Percentiles rank a stretch among this genome's conserved stretches.
These are phyloP conservation scores for Claviceps arundinis DNA, from an alignment of 2,329 filamentous ascomycete species.

Conservation along the genomic window DNA sequence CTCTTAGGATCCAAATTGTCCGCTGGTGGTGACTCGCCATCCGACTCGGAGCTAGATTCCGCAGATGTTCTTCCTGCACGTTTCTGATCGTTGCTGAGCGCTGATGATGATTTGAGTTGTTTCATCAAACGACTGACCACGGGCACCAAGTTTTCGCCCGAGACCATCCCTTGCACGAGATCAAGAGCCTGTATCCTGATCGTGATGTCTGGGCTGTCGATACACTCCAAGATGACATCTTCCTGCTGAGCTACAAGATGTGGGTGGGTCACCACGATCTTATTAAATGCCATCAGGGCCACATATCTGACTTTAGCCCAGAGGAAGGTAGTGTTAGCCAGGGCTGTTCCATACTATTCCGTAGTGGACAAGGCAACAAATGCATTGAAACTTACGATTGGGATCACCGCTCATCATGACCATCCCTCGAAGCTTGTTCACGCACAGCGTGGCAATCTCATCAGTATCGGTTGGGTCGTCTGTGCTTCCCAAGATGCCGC, in stretches of 20 bases:
- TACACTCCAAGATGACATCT: conserved; percentile 90
- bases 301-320: conserved; percentile 77
- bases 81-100: conserved; percentile 34
- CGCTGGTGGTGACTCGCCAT: conserved; percentile 34
- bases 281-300: conserved; percentile 85
- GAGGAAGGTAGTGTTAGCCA: conserved; percentile 1
- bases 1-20: conserved; percentile 21
- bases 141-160: conserved; percentile 65
- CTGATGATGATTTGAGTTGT: conserved; percentile 60
- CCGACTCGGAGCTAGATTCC: conserved; percentile 31
- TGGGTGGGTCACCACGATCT: conserved; percentile 80
- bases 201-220: conserved; percentile 90
- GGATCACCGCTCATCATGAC: conserved; percentile 86
- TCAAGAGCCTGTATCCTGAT: conserved; percentile 89
- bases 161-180: conserved; percentile 88
- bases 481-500: conserved; percentile 75
- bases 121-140: conserved; percentile 80
- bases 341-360: not conserved
- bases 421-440: conserved; percentile 88
- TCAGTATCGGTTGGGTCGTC: conserved; percentile 73
- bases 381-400: conserved; percentile 51
- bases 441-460: conserved; percentile 83
- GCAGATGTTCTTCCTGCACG: conserved; percentile 27
- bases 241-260: conserved; percentile 83
- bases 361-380: not conserved